Conservation (phyloP, 805 yeast species). For the Suhomyces sp. region DNA sequence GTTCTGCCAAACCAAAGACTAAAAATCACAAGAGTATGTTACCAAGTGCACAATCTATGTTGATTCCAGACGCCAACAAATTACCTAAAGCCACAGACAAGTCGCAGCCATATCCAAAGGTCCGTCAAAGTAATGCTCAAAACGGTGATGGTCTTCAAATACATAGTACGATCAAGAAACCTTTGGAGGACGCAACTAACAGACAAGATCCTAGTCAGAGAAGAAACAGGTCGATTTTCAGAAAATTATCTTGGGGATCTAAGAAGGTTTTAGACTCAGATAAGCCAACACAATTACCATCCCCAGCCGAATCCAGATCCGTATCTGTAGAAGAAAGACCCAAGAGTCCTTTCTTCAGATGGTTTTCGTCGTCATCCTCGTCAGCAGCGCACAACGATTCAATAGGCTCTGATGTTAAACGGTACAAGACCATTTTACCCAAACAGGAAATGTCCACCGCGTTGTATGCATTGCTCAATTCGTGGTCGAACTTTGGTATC, state of each 20-base stretch:
- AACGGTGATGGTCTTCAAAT: background rate
- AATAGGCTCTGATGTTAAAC: slow-evolving; percentile 27
- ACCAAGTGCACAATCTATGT: slow-evolving; percentile 37
- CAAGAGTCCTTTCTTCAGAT: slow-evolving; percentile 34
- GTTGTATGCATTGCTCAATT: slow-evolving; percentile 54
- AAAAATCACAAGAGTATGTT: slow-evolving; percentile 21
- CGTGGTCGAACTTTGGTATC: slow-evolving; percentile 73
- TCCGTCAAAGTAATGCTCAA: slow-evolving; percentile 17
- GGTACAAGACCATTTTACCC: slow-evolving; percentile 40
- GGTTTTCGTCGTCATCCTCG: slow-evolving; percentile 39
- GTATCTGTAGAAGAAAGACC: slow-evolving; percentile 26
- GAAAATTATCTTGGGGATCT: slow-evolving; percentile 52
- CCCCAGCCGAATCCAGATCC: slow-evolving; percentile 33
- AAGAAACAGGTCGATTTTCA: slow-evolving; percentile 41
- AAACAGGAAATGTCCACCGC: slow-evolving; percentile 63
- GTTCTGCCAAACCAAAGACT: background rate
- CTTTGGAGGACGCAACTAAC: slow-evolving; percentile 36
- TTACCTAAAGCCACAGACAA: slow-evolving; percentile 1
- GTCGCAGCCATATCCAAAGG: slow-evolving; percentile 20
- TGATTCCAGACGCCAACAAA: slow-evolving; percentile 25
- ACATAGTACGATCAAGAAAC: slow-evolving; percentile 17
- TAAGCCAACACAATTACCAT: slow-evolving; percentile 25
- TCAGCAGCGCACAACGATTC: slow-evolving; percentile 13
- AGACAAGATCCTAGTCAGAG: slow-evolving; percentile 20
- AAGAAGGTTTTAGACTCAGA: slow-evolving; percentile 34